These are phyloP conservation scores for Drechslerella coelobrocha DNA, from an alignment of 2,329 filamentous ascomycete species.

Conservation along the genomic window DNA sequence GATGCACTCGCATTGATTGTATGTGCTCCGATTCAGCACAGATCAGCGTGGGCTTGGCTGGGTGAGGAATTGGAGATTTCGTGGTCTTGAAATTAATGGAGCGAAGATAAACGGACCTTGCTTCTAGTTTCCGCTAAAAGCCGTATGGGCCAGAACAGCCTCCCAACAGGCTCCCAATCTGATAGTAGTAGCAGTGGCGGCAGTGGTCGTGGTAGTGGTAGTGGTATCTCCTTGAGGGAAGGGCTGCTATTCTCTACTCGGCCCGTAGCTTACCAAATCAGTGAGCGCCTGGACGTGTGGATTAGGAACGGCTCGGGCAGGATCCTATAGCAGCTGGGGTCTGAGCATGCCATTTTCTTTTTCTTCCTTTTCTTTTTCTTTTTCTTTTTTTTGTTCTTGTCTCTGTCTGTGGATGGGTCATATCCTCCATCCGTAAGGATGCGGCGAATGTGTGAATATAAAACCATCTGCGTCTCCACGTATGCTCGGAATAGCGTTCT, in stretches of 20 bases:
- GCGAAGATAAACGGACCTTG: slow-evolving; percentile 13
- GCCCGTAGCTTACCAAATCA: slow-evolving; percentile 47
- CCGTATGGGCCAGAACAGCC: slow-evolving; percentile 40
- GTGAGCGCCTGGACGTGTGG: too few relatives aligned
- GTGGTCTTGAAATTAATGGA: slow-evolving; percentile 25
- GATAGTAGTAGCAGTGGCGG: slow-evolving; percentile 39
- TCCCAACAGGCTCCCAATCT: slow-evolving; percentile 38
- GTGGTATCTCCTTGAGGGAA: too few relatives aligned
- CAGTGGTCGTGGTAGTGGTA: too few relatives aligned
- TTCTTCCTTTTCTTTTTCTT: too few relatives aligned
- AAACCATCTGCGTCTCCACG: not conserved
- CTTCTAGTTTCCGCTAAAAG: slow-evolving; percentile 34
- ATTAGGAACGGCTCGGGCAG: slow-evolving; percentile 37
- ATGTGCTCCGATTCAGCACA: not conserved
- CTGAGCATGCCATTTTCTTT: too few relatives aligned
- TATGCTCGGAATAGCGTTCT: not conserved
- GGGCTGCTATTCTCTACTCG: slow-evolving; percentile 18
- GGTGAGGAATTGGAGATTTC: not conserved
- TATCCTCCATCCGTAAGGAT: not conserved
- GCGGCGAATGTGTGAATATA: not conserved
- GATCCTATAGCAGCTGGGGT: slow-evolving; percentile 16
- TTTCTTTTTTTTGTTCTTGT: too few relatives aligned
- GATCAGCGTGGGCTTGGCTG: not conserved
- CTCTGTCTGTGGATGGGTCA: too few relatives aligned
- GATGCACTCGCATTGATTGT: too few relatives aligned